These are phyloP conservation scores for Teunomyces pallodes DNA, from an alignment of 805 yeast species.

Conservation along the genomic window DNA sequence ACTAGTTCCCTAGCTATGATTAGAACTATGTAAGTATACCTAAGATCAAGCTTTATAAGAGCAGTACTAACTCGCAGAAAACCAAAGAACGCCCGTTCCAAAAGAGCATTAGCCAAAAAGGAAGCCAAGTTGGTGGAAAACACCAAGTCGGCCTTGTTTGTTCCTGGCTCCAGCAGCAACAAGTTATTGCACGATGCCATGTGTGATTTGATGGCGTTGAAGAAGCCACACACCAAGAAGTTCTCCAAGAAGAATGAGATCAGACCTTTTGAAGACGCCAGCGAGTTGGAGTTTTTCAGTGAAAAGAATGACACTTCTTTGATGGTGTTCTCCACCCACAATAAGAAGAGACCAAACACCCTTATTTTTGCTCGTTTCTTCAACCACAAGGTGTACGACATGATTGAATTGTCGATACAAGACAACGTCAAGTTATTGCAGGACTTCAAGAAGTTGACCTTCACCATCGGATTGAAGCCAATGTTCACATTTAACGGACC, in stretches of 20 bases:
- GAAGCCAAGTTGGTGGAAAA: constrained; percentile 90
- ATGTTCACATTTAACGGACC: constrained; percentile 93
- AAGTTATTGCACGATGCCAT: constrained; percentile 82
- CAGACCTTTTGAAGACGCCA: constrained; percentile 88
- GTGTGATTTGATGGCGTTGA: constrained; percentile 84
- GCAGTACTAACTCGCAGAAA: constrained; percentile 40
- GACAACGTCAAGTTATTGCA: constrained; percentile 63
- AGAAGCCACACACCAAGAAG: constrained; percentile 86
- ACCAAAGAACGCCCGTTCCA: constrained; percentile 94
- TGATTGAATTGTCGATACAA: constrained; percentile 82
- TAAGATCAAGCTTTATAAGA: background rate
- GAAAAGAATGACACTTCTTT: constrained; percentile 92
- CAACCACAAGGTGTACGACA: constrained; percentile 86
- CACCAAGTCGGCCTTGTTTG: constrained; percentile 82
- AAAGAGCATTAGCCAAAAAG: constrained; percentile 86
- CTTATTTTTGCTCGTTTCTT: constrained; percentile 87
- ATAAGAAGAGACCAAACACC: constrained; percentile 91
- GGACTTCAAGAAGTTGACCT: constrained; percentile 79
- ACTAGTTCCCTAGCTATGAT: constrained; percentile 20
- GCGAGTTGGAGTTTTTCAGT: constrained; percentile 83
- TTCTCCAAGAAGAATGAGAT: constrained; percentile 86
- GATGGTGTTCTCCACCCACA: constrained; percentile 72
- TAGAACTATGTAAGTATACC: constrained; percentile 34
- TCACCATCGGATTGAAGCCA: constrained; percentile 88
- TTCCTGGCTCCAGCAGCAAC: constrained; percentile 83